Base-by-base conservation (phyloP, 352 stramenopile species). In the Phytophthora sojae region DNA sequence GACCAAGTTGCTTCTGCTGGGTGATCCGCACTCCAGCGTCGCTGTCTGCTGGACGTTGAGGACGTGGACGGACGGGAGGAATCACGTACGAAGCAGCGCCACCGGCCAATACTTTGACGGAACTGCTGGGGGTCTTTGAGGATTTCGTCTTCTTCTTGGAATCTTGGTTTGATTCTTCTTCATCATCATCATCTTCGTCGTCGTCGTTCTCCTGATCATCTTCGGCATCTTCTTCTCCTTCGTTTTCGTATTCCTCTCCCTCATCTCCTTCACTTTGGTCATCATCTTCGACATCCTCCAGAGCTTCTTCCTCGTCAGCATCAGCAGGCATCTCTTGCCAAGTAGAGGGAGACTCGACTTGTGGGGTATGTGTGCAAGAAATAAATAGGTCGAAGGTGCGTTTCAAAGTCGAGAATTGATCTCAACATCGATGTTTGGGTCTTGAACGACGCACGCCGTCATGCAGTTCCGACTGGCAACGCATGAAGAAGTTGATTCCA, bases 1-100 rank as follows among this genome's bases (percentile, higher is more conserved):
- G 75, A 7, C 78, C 85, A 51, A 95, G 77, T 15, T 69, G 77
- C 57, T 93, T 91, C 57, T 93, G 85, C 57, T 87, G 67, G 17
- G 80, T 77, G 17, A 93, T 79, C 15, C 71, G 32, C 9, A 79
- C 4, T 1, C 69, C 73, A 4, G 21, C 56, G 6, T 64, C 50
- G 8, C 64, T 69, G 51, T 81, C 75, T 61, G 47, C 63, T 42
- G 75, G 75, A 39, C 70, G 69, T 32, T 63, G 67, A 52, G 71
- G 75, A 15, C 71, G 75, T 12, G 75, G 57, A 51, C 71, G 71
- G 17, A 63, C 60, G 26, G 49, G 44, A 15, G 73, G 58, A 3
- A 77, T 68, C 50, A 68, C 71, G 35, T 72, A 77, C 12, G 71
- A 77, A 5, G 71, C 71, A 21, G 71, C 71, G 1, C 65, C 71